phyloP scores from a whole-genome alignment of 2,329 filamentous ascomycete species.

The Akanthomyces uredinophilus region DNA sequence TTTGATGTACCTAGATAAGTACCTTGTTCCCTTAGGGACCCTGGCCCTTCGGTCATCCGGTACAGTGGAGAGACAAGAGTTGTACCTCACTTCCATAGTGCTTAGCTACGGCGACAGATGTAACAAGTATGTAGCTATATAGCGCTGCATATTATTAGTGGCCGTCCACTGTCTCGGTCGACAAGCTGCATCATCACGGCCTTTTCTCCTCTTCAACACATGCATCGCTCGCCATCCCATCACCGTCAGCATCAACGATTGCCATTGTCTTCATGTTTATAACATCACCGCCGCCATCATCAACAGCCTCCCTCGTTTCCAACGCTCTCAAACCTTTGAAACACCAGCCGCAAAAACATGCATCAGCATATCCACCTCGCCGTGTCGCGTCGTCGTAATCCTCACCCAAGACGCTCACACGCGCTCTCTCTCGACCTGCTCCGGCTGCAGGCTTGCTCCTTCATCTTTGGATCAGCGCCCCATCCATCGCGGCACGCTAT shows the following conservation, averaged over 20 bases:
- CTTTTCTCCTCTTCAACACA: neutral
- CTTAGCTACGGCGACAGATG: no score
- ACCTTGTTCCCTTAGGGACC: no score
- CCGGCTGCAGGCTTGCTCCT: neutral
- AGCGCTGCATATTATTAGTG: no score
- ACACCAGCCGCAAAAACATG: neutral
- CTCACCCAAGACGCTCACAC: neutral
- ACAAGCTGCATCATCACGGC: no score
- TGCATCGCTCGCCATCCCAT: neutral
- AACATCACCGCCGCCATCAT: neutral
- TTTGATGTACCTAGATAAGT: no score
- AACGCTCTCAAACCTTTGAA: neutral
- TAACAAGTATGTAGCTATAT: no score
- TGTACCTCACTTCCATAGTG: no score
- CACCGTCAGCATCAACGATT: neutral
- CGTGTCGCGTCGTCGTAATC: neutral
- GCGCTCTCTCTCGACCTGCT: neutral
- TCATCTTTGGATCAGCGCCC: conserved; percentile 5
- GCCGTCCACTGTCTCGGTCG: no score
- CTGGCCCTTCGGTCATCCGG: no score
- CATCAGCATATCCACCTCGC: neutral
- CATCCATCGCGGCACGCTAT: conserved; percentile 5
- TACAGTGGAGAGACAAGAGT: no score
- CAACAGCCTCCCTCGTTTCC: neutral
- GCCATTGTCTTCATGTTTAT: neutral